A percentile compares a stretch with the other conserved stretches of the same genome.
Evolutionary conservation across 1,139 yeast genomes (phyloP).

Genomic region (Candida smagusa): DNA sequence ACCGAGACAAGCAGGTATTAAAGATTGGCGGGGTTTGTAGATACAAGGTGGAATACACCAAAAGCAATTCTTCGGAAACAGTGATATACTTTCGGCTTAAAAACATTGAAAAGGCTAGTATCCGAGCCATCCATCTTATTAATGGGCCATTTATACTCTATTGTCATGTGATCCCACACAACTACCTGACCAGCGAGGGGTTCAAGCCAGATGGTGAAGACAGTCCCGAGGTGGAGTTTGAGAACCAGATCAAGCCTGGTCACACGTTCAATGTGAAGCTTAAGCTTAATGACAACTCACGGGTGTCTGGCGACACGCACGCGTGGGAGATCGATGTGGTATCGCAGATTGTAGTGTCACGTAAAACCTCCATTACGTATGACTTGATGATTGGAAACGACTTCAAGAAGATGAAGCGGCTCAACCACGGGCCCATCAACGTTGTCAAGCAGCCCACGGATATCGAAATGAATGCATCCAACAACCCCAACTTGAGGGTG

Average conservation of each 20-base stretch:
- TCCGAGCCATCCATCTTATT: conserved; percentile 52
- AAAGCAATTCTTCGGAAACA: conserved; percentile 13
- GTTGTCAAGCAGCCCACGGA: neutral
- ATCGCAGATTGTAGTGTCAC: conserved; percentile 21
- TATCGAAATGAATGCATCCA: conserved; percentile 9
- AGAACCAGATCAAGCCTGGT: conserved; percentile 59
- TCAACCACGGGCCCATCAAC: conserved; percentile 23
- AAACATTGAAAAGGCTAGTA: conserved; percentile 47
- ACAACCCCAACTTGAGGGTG: conserved; percentile 13
- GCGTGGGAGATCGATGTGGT: conserved; percentile 22
- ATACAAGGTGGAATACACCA: conserved; percentile 28
- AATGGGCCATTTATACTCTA: conserved; percentile 62
- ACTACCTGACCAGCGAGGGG: conserved; percentile 35
- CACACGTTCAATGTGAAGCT: conserved; percentile 51
- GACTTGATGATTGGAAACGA: conserved; percentile 28
- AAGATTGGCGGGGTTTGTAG: conserved; percentile 41
- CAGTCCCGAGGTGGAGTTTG: conserved; percentile 32
- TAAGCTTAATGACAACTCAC: conserved; percentile 44
- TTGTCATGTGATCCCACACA: conserved; percentile 55
- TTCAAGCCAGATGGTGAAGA: conserved; percentile 25
- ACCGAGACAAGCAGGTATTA: conserved; percentile 34
- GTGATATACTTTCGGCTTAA: conserved; percentile 41
- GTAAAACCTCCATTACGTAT: conserved; percentile 15
- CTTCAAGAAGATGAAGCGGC: conserved; percentile 27
- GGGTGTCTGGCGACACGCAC: conserved; percentile 11